phyloP scores from a whole-genome alignment of 176 grass and related monocot genomes.

The Tillandsia leiboldiana region DNA sequence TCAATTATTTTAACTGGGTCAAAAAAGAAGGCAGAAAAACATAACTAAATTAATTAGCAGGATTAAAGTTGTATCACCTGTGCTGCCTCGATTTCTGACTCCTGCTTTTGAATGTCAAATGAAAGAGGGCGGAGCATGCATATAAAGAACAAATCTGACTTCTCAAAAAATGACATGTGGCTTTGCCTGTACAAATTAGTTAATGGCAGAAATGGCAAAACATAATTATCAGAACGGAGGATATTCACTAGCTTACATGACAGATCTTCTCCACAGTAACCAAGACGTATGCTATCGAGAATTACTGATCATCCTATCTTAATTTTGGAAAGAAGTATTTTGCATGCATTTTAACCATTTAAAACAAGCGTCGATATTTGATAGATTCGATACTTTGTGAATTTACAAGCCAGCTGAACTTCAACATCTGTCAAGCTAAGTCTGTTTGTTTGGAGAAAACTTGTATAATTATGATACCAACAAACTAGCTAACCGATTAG shows the following conservation, averaged over 20 bases:
- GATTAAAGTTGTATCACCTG: conserved; percentile 27
- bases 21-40: neutral
- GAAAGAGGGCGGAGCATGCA: conserved; percentile 76
- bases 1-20: neutral
- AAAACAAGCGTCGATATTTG: too few species aligned
- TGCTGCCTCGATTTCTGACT: conserved; percentile 86
- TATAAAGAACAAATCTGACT: conserved; percentile 90
- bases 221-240: neutral
- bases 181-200: conserved; percentile 62
- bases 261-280: too few species aligned
- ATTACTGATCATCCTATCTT: too few species aligned
- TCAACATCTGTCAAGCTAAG: too few species aligned
- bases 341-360: too few species aligned
- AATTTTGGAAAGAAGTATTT: too few species aligned
- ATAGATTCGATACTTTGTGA: too few species aligned
- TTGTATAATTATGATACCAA: neutral
- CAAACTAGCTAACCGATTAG: neutral
- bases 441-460: neutral
- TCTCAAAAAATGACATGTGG: conserved; percentile 77
- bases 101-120: conserved; percentile 69
- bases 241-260: neutral
- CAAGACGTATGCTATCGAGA: too few species aligned
- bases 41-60: neutral
- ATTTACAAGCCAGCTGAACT: too few species aligned
- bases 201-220: neutral